Percentiles rank a stretch among this genome's conserved stretches.
Evolutionary conservation across 2,329 filamentous ascomycete species (phyloP).

Genomic region (Akanthomyces lecanii): DNA sequence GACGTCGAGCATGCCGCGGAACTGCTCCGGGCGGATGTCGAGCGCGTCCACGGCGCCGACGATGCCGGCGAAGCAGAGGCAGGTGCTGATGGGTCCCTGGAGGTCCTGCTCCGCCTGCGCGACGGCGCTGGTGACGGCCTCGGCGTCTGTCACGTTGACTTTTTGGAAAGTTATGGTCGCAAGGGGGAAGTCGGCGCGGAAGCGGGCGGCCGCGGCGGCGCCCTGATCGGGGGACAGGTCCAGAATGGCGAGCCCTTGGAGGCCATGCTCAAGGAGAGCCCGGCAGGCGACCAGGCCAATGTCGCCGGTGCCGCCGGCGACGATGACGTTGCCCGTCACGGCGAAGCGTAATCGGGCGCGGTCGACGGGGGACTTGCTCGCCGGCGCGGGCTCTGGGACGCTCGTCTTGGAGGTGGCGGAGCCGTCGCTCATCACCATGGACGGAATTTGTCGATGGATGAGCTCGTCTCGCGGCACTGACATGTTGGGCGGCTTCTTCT

Average conservation of each 20-base stretch:
- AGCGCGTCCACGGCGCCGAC: conserved; percentile 1
- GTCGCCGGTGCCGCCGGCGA: conserved; percentile 30
- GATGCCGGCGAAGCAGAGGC: conserved; percentile 12
- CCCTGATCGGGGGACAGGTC: conserved; percentile 18
- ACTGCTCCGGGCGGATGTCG: conserved; percentile 35
- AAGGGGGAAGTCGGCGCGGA: conserved; percentile 3
- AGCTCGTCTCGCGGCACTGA: not conserved
- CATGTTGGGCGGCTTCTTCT: not conserved
- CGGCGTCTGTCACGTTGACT: conserved; percentile 12
- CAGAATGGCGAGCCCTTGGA: conserved; percentile 29
- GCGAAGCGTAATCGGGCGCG: conserved; percentile 2
- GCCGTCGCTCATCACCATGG: conserved; percentile 18
- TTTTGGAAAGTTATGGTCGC: not conserved
- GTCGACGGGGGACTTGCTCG: not conserved
- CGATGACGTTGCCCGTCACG: conserved; percentile 27
- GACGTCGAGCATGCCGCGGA: conserved; percentile 59
- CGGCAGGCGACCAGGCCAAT: conserved; percentile 27
- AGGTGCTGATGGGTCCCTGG: not conserved
- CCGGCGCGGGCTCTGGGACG: not conserved
- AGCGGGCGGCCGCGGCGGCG: not conserved
- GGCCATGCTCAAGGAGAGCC: conserved; percentile 30
- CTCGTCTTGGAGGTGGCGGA: conserved; percentile 15
- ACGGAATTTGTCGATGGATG: not conserved
- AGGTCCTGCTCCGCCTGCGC: not conserved
- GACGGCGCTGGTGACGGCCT: not conserved